Evolutionary conservation across 208 protist species (phyloP).

Genomic region (Leishmania turanica): DNA sequence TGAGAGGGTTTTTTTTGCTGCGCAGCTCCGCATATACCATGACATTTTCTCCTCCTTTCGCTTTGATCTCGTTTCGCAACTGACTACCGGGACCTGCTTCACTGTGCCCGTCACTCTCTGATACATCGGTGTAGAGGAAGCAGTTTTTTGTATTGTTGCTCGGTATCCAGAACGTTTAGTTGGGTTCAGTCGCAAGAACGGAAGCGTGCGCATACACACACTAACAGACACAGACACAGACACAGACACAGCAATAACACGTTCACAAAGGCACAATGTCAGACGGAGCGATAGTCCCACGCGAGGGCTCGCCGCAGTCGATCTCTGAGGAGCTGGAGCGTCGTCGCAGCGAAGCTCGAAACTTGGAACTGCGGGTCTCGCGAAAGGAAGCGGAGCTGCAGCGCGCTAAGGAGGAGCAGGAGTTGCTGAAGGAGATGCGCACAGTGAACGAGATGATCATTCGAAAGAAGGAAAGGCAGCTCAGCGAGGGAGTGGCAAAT

Average conservation of each 20-base stretch:
- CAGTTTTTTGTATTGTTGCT: neutral
- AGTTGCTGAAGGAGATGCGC: constrained; percentile 71
- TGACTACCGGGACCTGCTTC: neutral
- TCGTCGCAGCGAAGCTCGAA: constrained; percentile 54
- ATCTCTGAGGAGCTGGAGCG: constrained; percentile 53
- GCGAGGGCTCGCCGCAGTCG: constrained; percentile 37
- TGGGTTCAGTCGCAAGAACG: neutral
- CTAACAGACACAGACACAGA: neutral
- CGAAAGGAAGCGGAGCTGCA: constrained; percentile 80
- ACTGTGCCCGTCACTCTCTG: neutral
- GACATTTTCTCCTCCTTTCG: neutral
- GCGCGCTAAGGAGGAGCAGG: constrained; percentile 79
- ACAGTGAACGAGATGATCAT: constrained; percentile 82
- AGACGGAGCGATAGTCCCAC: constrained; percentile 52
- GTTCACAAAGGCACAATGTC: constrained; percentile 29
- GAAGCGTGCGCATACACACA: neutral
- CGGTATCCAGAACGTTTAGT: neutral
- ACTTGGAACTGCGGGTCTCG: constrained; percentile 64
- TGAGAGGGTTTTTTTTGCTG: neutral
- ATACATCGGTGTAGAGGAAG: neutral
- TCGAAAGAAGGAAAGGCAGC: constrained; percentile 53
- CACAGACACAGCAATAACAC: neutral
- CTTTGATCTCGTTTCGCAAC: neutral
- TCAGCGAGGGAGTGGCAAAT: constrained; percentile 14
- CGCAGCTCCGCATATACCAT: neutral